Evolutionary conservation across 441 rosid genomes (phyloP).

Genomic region (Geranium incanum): DNA sequence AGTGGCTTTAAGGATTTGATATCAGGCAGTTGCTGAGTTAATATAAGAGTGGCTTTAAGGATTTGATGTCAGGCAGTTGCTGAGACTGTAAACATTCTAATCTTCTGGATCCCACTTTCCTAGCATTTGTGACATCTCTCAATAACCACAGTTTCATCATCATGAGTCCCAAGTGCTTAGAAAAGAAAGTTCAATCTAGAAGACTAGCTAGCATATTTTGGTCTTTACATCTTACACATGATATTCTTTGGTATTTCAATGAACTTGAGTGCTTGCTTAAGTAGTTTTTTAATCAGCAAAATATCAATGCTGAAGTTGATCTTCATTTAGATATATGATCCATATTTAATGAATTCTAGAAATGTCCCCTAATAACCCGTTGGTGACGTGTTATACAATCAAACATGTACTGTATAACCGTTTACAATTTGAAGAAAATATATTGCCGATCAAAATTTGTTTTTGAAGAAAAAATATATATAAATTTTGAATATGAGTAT

Average conservation of each 20-base stretch:
- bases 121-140: neutral
- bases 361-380: neutral
- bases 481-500: neutral
- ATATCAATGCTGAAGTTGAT: neutral
- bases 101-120: conserved; percentile 6
- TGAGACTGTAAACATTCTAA: neutral
- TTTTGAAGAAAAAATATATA: conserved; percentile 2
- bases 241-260: neutral
- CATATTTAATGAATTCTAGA: neutral
- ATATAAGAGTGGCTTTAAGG: too few relatives aligned
- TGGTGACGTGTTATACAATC: neutral
- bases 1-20: neutral
- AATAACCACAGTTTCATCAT: neutral
- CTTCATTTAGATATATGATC: neutral
- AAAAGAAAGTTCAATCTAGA: neutral
- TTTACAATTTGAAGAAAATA: conserved; percentile 5
- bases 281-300: too few relatives aligned
- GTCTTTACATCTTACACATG: neutral
- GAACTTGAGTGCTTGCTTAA: neutral
- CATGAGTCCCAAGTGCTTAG: conserved; percentile 2
- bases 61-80: neutral
- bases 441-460: neutral
- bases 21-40: neutral
- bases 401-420: neutral
- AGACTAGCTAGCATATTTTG: neutral